phyloP scores from a whole-genome alignment of 352 stramenopile species.

The Phytophthora citricola region DNA sequence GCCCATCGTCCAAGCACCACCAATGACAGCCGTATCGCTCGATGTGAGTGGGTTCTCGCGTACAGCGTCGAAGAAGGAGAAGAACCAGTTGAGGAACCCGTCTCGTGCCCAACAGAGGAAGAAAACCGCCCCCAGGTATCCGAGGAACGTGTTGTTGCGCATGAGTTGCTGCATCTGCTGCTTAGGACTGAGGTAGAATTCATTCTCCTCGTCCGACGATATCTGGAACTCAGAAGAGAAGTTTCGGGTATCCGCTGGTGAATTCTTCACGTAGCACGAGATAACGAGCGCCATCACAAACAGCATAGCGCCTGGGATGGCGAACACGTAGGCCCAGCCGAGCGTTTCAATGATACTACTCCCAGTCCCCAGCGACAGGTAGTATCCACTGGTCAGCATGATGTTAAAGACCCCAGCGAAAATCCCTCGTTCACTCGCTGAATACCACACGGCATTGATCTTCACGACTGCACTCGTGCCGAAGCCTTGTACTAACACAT shows the following conservation, averaged over 20 bases:
- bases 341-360: constrained; percentile 41
- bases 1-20: constrained; percentile 66
- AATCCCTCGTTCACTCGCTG: constrained; percentile 43
- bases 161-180: constrained; percentile 63
- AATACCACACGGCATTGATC: constrained; percentile 73
- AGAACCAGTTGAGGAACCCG: constrained; percentile 72
- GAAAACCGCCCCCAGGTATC: constrained; percentile 29
- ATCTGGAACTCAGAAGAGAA: neutral
- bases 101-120: constrained; percentile 24
- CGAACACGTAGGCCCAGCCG: constrained; percentile 52
- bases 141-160: constrained; percentile 61
- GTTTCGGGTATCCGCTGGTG: constrained; percentile 42
- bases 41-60: constrained; percentile 43
- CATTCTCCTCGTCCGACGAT: neutral
- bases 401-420: constrained; percentile 81
- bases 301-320: constrained; percentile 49
- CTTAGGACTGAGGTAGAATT: constrained; percentile 35
- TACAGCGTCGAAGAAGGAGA: constrained; percentile 71
- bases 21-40: constrained; percentile 61
- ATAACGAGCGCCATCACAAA: constrained; percentile 57
- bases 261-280: constrained; percentile 56
- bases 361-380: constrained; percentile 57
- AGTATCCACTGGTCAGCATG: constrained; percentile 74
- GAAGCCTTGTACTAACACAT: constrained; percentile 36
- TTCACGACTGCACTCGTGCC: constrained; percentile 75